These are phyloP conservation scores for Pneumocystis carinii DNA, from an alignment of 1,139 yeast species.

Conservation along the genomic window DNA sequence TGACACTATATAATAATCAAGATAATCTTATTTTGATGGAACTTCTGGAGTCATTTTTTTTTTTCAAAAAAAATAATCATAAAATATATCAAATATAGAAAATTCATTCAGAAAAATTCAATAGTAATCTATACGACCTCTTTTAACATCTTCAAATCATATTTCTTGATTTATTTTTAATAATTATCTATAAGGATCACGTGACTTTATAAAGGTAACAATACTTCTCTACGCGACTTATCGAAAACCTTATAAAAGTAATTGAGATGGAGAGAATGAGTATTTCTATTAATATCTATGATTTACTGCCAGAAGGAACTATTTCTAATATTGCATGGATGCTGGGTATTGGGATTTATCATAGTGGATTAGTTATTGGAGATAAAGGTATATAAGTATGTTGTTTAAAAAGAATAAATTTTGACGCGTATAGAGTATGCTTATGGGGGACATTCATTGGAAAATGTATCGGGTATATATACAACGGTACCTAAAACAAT, in stretches of 20 bases:
- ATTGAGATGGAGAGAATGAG: not conserved
- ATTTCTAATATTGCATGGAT: slow-evolving; percentile 3
- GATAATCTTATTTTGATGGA: too few relatives aligned
- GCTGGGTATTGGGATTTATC: slow-evolving; percentile 5
- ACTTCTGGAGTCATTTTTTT: too few relatives aligned
- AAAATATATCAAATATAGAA: too few relatives aligned
- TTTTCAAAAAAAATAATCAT: too few relatives aligned
- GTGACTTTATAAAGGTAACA: not conserved
- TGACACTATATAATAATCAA: too few relatives aligned
- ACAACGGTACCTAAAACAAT: not conserved
- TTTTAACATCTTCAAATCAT: too few relatives aligned
- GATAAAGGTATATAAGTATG: not conserved
- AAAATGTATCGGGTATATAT: slow-evolving; percentile 3
- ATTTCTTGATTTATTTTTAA: too few relatives aligned
- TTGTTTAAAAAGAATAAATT: not conserved
- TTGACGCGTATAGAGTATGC: slow-evolving; percentile 3
- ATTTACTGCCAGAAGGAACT: not conserved
- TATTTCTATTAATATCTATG: slow-evolving; percentile 5
- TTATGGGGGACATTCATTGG: slow-evolving; percentile 4
- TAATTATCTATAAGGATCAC: too few relatives aligned
- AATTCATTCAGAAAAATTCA: too few relatives aligned
- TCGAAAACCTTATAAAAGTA: not conserved
- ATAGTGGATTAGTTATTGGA: slow-evolving; percentile 4
- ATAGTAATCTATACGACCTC: too few relatives aligned
- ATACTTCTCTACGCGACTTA: not conserved